Percentiles rank a stretch among this genome's conserved stretches.
phyloP scores from a whole-genome alignment of 129 eudicot species.

The Calendula officinalis region DNA sequence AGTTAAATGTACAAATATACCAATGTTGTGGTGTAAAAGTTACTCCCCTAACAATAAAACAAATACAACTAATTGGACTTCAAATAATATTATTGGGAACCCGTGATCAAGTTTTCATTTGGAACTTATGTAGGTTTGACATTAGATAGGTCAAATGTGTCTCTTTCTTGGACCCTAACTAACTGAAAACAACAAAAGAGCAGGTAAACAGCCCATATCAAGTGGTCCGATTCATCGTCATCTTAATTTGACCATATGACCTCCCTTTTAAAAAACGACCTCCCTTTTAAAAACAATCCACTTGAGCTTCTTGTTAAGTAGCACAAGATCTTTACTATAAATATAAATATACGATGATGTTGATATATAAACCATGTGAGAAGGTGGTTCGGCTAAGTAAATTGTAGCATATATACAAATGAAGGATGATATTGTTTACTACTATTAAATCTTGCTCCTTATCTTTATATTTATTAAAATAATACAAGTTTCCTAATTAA shows the following conservation, averaged over 20 bases:
- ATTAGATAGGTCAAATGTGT: slow-evolving; percentile 22
- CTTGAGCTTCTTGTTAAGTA: slow-evolving; percentile 10
- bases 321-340: slow-evolving; percentile 2
- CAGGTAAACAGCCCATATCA: slow-evolving; percentile 21
- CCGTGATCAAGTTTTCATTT: slow-evolving; percentile 30
- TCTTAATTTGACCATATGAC: slow-evolving; percentile 11
- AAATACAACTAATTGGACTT: slow-evolving; percentile 17
- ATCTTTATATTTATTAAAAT: too few relatives aligned
- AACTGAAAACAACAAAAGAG: slow-evolving; percentile 25
- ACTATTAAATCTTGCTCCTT: too few relatives aligned
- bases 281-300: background rate
- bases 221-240: slow-evolving; percentile 22
- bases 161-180: slow-evolving; percentile 23
- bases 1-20: too few relatives aligned
- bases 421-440: too few relatives aligned
- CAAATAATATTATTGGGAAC: background rate
- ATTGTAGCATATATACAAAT: too few relatives aligned
- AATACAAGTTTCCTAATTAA: too few relatives aligned
- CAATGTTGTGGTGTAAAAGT: too few relatives aligned
- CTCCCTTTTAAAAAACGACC: slow-evolving; percentile 12
- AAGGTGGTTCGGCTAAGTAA: background rate
- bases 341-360: background rate
- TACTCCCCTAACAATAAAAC: background rate
- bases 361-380: slow-evolving; percentile 15
- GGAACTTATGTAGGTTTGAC: slow-evolving; percentile 9